These are phyloP conservation scores for Rhodotorula toruloides DNA, from an alignment of 768 basidiomycete species.

Conservation along the genomic window DNA sequence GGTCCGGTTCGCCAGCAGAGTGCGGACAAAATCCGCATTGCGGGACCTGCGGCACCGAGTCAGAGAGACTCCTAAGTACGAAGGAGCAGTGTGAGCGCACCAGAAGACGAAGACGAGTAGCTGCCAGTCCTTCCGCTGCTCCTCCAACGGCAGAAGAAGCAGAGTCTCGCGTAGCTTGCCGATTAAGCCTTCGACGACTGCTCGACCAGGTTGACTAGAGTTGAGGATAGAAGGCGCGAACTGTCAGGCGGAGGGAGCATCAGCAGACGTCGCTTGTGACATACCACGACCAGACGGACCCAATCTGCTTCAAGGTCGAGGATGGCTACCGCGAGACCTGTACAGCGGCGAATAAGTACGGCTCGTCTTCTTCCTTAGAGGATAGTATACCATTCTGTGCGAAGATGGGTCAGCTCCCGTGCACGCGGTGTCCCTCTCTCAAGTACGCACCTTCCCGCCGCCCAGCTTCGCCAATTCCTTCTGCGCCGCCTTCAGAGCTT, in stretches of 20 bases:
- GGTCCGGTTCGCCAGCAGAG: background rate
- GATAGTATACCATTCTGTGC: too few relatives aligned
- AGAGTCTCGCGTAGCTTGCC: background rate
- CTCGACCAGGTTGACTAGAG: background rate
- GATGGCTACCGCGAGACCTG: constrained; percentile 18
- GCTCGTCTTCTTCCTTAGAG: too few relatives aligned
- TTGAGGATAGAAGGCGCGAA: constrained; percentile 12
- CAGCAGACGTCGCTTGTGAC: too few relatives aligned
- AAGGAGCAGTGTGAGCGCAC: background rate
- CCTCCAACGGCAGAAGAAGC: background rate
- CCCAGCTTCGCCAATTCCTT: background rate
- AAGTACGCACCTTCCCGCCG: too few relatives aligned
- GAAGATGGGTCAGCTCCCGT: too few relatives aligned
- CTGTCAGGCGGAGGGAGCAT: background rate
- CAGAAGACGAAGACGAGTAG: background rate
- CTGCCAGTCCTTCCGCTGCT: background rate
- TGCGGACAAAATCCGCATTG: background rate
- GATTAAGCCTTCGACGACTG: background rate
- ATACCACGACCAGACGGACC: background rate
- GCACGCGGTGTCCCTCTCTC: too few relatives aligned
- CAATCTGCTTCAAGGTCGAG: constrained; percentile 14
- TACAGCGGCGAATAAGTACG: too few relatives aligned
- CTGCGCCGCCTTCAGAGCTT: background rate
- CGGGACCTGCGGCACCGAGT: background rate
- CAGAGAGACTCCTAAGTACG: background rate